A percentile compares a stretch with the other conserved stretches of the same genome.
phyloP scores from a whole-genome alignment of 176 grass and related monocot genomes.

The Rhipidocladum racemiflorum region DNA sequence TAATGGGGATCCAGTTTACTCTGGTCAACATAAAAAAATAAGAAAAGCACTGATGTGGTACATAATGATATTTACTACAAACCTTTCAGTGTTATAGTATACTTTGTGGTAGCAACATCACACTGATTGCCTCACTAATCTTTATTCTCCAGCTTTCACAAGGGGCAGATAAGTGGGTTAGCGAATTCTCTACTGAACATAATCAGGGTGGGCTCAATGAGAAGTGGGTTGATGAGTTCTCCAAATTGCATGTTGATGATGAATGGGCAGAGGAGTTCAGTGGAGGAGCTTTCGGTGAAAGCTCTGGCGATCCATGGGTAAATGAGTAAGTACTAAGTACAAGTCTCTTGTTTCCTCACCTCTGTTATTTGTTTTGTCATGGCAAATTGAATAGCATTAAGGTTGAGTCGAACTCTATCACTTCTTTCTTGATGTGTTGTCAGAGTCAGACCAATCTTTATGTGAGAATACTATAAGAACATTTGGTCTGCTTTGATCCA shows the following conservation, averaged over 20 bases:
- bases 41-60: not conserved
- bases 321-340: conserved; percentile 73
- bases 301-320: conserved; percentile 65
- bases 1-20: conserved; percentile 19
- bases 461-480: not conserved
- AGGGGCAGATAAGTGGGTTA: conserved; percentile 74
- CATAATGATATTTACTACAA: conserved; percentile 21
- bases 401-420: not conserved
- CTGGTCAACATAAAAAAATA: not conserved
- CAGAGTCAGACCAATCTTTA: not conserved
- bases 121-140: conserved; percentile 15
- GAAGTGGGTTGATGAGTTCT: conserved; percentile 88
- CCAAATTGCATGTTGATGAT: conserved; percentile 75
- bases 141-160: conserved; percentile 60
- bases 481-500: not conserved
- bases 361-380: conserved; percentile 11
- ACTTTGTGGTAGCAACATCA: not conserved
- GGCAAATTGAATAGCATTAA: not conserved
- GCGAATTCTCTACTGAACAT: conserved; percentile 74
- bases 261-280: conserved; percentile 89
- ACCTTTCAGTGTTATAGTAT: not conserved
- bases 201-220: conserved; percentile 62
- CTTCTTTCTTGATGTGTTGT: conserved; percentile 16
- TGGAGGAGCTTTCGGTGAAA: conserved; percentile 70
- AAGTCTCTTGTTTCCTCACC: conserved; percentile 8